Evolutionary conservation across 108 stramenopile genomes (phyloP).

Genomic region (Pseudonitzschia multistriata): DNA sequence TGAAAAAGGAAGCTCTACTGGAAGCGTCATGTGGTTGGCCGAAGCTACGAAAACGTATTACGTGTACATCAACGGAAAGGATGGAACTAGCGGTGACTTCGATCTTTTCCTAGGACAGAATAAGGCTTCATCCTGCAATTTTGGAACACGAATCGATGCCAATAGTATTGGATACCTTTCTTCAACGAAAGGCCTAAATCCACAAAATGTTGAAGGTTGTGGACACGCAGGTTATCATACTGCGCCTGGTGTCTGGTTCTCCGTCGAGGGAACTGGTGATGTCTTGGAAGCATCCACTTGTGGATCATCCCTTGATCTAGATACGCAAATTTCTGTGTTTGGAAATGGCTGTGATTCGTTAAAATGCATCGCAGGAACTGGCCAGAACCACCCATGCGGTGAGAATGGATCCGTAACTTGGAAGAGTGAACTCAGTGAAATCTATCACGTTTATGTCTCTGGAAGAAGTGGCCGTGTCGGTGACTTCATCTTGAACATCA

Average conservation of each 20-base stretch:
- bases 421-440: constrained; percentile 13
- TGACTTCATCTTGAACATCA: constrained; percentile 27
- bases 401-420: constrained; percentile 25
- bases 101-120: constrained; percentile 21
- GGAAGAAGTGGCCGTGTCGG: constrained; percentile 25
- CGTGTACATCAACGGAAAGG: constrained; percentile 23
- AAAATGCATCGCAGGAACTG: constrained; percentile 30
- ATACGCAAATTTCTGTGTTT: constrained; percentile 35
- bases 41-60: constrained; percentile 17
- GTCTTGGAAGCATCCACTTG: constrained; percentile 30
- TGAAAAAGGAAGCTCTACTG: constrained; percentile 21
- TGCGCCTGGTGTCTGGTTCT: constrained; percentile 35
- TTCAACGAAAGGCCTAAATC: constrained; percentile 4
- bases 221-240: constrained; percentile 29
- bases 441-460: constrained; percentile 32
- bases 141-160: constrained; percentile 9
- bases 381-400: constrained; percentile 21
- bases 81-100: constrained; percentile 17
- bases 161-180: constrained; percentile 8
- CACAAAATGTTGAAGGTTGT: constrained; percentile 28
- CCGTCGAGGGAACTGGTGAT: constrained; percentile 29
- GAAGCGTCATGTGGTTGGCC: constrained; percentile 19
- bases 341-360: constrained; percentile 20
- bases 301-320: constrained; percentile 16
- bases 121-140: constrained; percentile 13